phyloP scores from a whole-genome alignment of 1,139 yeast species.

The Nakaseomyces nivariensis region DNA sequence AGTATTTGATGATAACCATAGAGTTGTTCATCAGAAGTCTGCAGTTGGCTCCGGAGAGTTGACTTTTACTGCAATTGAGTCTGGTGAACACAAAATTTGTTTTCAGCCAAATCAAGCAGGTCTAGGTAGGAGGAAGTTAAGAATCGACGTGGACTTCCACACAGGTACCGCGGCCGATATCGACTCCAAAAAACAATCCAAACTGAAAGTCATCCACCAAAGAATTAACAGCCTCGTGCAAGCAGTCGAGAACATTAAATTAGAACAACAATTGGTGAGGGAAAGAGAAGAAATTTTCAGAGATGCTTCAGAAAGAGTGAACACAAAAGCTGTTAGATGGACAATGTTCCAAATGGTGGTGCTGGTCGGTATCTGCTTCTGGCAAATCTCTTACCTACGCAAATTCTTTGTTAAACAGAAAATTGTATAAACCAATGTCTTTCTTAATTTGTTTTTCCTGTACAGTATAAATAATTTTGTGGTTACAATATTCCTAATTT shows the following conservation, averaged over 20 bases:
- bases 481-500: too few species aligned
- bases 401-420: constrained; percentile 59
- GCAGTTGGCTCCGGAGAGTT: constrained; percentile 47
- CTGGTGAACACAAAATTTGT: constrained; percentile 68
- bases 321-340: constrained; percentile 57
- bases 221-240: constrained; percentile 44
- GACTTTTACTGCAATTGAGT: constrained; percentile 56
- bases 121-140: constrained; percentile 39
- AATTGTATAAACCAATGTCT: constrained; percentile 34
- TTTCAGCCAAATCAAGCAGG: constrained; percentile 54
- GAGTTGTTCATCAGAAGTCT: constrained; percentile 58
- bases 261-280: constrained; percentile 58
- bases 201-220: constrained; percentile 41
- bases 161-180: constrained; percentile 42
- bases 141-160: constrained; percentile 38
- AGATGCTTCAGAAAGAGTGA: constrained; percentile 56
- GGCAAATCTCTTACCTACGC: constrained; percentile 58
- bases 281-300: constrained; percentile 63
- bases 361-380: constrained; percentile 50
- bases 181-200: constrained; percentile 43
- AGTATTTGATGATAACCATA: constrained; percentile 55
- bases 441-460: background rate
- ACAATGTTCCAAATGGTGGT: constrained; percentile 50
- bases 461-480: background rate
- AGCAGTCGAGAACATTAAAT: constrained; percentile 45